Evolutionary conservation across 495 filamentous ascomycete genomes (phyloP).

Genomic region (Daldinia childiae): DNA sequence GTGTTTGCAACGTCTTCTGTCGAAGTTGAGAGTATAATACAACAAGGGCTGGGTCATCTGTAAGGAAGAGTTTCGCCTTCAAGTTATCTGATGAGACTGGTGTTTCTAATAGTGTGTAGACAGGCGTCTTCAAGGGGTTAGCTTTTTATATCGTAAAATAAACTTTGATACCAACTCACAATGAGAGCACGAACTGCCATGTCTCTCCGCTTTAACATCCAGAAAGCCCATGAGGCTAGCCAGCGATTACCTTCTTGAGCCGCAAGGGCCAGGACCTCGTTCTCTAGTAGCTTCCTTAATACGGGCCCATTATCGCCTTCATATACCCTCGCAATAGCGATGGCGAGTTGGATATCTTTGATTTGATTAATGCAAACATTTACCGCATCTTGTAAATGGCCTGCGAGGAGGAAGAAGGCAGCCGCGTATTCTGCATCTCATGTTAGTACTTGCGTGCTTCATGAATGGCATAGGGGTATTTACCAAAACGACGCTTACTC

Average conservation of each 20-base stretch:
- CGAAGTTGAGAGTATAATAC: conserved; percentile 88
- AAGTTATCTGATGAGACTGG: conserved; percentile 65
- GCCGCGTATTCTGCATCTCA: conserved; percentile 81
- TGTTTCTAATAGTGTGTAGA: conserved; percentile 73
- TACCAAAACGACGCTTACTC: conserved; percentile 88
- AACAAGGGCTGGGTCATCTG: conserved; percentile 88
- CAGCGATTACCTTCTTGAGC: conserved; percentile 86
- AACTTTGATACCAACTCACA: conserved; percentile 48
- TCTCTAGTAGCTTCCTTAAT: conserved; percentile 76
- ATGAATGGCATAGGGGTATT: conserved; percentile 23
- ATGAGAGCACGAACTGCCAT: conserved; percentile 89
- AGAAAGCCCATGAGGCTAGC: conserved; percentile 96
- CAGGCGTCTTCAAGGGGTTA: conserved; percentile 67
- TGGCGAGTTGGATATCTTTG: conserved; percentile 87
- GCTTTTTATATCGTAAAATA: conserved; percentile 9
- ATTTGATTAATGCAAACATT: conserved; percentile 86
- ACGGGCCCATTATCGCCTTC: conserved; percentile 85
- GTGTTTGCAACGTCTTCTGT: conserved; percentile 83
- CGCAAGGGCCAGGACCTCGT: conserved; percentile 81
- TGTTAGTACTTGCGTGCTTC: conserved; percentile 23
- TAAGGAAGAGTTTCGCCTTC: conserved; percentile 79
- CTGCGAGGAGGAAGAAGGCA: conserved; percentile 93
- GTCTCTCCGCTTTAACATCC: conserved; percentile 85
- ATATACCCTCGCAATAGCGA: conserved; percentile 87
- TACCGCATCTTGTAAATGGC: conserved; percentile 83